Conservation (phyloP, 2,329 filamentous ascomycete genomes). For the Claviceps arundinis region DNA sequence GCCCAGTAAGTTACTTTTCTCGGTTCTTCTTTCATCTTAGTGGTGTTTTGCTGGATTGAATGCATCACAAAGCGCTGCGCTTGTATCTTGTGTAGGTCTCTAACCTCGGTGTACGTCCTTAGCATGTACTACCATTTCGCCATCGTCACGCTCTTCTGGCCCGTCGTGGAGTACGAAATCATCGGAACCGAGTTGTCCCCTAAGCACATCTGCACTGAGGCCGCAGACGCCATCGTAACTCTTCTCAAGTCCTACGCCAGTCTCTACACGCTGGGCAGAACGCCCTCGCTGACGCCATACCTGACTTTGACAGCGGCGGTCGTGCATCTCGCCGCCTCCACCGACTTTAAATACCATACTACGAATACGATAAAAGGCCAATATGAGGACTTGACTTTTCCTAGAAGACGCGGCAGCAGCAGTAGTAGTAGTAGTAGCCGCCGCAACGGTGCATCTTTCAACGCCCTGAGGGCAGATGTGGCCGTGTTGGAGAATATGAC, state of each 20-base stretch:
- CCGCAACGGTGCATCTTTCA: slow-evolving; percentile 10
- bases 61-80: neutral
- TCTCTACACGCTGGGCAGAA: slow-evolving; percentile 40
- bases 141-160: slow-evolving; percentile 55
- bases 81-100: neutral
- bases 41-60: too few relatives aligned
- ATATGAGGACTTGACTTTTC: neutral
- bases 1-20: slow-evolving; percentile 44
- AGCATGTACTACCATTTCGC: slow-evolving; percentile 59
- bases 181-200: slow-evolving; percentile 49
- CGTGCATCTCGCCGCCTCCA: slow-evolving; percentile 38
- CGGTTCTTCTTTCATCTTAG: too few relatives aligned
- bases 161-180: slow-evolving; percentile 50
- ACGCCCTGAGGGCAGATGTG: slow-evolving; percentile 38
- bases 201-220: slow-evolving; percentile 50
- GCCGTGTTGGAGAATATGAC: slow-evolving; percentile 45
- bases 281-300: slow-evolving; percentile 45
- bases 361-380: neutral
- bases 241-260: slow-evolving; percentile 41
- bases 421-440: too few relatives aligned
- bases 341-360: neutral
- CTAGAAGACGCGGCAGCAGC: neutral
- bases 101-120: neutral
- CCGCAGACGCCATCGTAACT: slow-evolving; percentile 43
- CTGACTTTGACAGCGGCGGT: slow-evolving; percentile 44